Conservation (phyloP, 148 eudicot genomes). For the Camellia lanceoleosa region DNA sequence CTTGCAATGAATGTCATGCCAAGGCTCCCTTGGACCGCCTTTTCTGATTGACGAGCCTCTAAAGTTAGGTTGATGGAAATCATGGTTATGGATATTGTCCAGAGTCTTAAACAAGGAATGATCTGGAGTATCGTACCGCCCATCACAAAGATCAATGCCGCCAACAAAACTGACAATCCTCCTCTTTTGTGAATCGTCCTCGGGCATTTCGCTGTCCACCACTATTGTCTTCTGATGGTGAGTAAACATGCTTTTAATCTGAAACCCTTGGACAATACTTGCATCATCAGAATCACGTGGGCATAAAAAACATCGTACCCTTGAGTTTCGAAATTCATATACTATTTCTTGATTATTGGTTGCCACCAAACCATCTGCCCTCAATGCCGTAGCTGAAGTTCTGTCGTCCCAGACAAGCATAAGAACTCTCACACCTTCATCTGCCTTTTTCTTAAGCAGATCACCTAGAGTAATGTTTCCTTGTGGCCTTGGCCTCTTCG, state of each 20-base stretch:
- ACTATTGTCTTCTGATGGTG: constrained; percentile 43
- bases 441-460: constrained; percentile 34
- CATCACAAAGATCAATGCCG: constrained; percentile 46
- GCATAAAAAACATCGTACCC: constrained; percentile 34
- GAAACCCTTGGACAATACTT: constrained; percentile 32
- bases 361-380: constrained; percentile 34
- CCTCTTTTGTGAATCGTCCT: constrained; percentile 17
- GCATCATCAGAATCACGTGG: constrained; percentile 38
- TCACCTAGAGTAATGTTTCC: constrained; percentile 36
- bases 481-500: constrained; percentile 22
- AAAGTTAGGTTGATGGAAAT: constrained; percentile 41
- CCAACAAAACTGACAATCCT: constrained; percentile 42
- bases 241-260: constrained; percentile 31
- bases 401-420: constrained; percentile 44
- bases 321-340: constrained; percentile 18
- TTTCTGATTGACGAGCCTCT: constrained; percentile 25
- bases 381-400: constrained; percentile 29
- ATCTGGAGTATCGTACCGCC: constrained; percentile 34
- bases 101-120: constrained; percentile 35
- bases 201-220: constrained; percentile 35
- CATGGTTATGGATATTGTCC: constrained; percentile 28
- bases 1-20: constrained; percentile 44
- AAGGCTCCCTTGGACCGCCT: constrained; percentile 50
- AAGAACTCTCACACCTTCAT: constrained; percentile 36
- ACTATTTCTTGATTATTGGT: constrained; percentile 39